phyloP scores from a whole-genome alignment of 2,329 filamentous ascomycete genomes.

The Nemania sp. region DNA sequence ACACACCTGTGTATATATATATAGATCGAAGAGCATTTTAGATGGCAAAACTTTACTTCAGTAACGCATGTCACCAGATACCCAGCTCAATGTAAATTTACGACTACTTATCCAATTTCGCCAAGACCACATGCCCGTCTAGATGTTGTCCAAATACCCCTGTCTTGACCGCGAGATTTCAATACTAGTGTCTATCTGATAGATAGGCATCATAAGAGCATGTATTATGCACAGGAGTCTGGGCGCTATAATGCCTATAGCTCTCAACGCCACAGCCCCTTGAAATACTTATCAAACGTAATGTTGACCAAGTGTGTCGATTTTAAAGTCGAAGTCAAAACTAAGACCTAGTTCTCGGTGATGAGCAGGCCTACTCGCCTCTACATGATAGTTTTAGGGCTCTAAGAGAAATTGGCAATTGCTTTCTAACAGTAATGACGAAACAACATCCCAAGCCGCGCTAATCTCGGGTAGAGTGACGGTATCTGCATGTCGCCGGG shows the following conservation, averaged over 20 bases:
- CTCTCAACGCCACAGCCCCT: neutral
- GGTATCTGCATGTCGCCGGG: no score
- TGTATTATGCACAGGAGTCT: neutral
- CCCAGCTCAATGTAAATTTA: constrained; percentile 25
- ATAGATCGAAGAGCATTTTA: constrained; percentile 7
- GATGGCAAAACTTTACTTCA: constrained; percentile 12
- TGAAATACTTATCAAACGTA: no score
- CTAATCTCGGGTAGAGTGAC: no score
- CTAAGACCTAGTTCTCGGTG: no score
- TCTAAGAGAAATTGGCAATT: no score
- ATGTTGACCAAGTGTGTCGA: no score
- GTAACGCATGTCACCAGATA: constrained; percentile 7
- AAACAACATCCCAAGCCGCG: no score
- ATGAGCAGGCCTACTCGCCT: no score
- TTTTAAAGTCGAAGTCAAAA: no score
- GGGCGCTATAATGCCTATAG: no score
- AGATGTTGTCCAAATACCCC: neutral
- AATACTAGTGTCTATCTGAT: neutral
- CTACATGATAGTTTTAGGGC: no score
- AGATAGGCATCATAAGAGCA: neutral
- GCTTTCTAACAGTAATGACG: no score
- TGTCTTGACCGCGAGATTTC: neutral
- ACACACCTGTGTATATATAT: constrained; percentile 27
- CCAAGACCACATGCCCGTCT: neutral
- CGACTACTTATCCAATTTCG: neutral